Evolutionary conservation across 192 early-diverging fungal genomes (phyloP).

Genomic region (Podila minutissima): DNA sequence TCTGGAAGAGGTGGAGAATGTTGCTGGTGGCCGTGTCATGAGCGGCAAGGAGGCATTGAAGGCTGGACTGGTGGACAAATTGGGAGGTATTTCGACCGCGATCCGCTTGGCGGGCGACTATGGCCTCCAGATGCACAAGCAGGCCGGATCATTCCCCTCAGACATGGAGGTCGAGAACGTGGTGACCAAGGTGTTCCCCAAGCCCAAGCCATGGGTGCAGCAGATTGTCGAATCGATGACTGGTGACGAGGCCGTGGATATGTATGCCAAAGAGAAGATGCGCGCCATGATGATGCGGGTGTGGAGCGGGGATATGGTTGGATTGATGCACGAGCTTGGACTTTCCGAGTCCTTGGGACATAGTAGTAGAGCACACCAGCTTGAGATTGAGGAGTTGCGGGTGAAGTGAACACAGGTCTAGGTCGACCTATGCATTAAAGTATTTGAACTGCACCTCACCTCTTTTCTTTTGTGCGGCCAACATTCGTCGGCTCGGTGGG

Average conservation of each 20-base stretch:
- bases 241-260: slow-evolving; percentile 41
- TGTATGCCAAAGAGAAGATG: slow-evolving; percentile 45
- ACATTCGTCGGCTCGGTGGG: not conserved
- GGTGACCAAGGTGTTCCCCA: slow-evolving; percentile 58
- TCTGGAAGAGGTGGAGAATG: slow-evolving; percentile 58
- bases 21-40: slow-evolving; percentile 73
- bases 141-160: slow-evolving; percentile 27
- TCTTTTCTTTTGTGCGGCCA: not conserved
- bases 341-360: slow-evolving; percentile 7
- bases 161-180: slow-evolving; percentile 50
- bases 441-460: not conserved
- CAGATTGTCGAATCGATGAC: slow-evolving; percentile 31
- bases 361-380: slow-evolving; percentile 1
- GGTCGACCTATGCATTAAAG: too few species aligned
- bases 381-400: slow-evolving; percentile 29
- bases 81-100: slow-evolving; percentile 63
- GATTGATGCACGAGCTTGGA: slow-evolving; percentile 28
- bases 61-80: slow-evolving; percentile 70
- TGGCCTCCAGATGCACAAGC: slow-evolving; percentile 48
- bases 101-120: slow-evolving; percentile 52
- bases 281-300: slow-evolving; percentile 39
- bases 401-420: not conserved
- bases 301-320: slow-evolving; percentile 25
- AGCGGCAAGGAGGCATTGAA: slow-evolving; percentile 66
- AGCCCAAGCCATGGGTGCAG: slow-evolving; percentile 42